Evolutionary conservation across 2,329 filamentous ascomycete species (phyloP).

Genomic region (Calonectria hongkongensis): DNA sequence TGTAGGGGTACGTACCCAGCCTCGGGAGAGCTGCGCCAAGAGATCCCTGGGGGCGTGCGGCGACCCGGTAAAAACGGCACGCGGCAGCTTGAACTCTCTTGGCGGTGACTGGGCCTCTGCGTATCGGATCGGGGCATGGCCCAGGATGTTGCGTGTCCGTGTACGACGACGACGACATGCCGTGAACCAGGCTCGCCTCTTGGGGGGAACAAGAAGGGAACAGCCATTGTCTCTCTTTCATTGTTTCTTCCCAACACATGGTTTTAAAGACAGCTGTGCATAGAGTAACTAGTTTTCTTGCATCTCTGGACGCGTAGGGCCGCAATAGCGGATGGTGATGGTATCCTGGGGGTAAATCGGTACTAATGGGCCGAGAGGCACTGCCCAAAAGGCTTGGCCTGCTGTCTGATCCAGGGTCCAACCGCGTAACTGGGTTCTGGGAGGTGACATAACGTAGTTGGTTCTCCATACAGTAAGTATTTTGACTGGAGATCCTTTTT

Average conservation of each 20-base stretch:
- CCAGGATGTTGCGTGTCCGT: constrained; percentile 15
- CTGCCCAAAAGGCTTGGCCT: constrained; percentile 28
- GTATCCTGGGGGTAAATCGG: constrained; percentile 26
- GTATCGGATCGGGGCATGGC: constrained; percentile 17
- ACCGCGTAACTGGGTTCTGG: neutral
- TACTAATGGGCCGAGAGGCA: constrained; percentile 15
- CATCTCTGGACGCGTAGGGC: neutral
- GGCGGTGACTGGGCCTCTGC: constrained; percentile 30
- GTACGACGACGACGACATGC: neutral
- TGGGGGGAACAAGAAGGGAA: neutral
- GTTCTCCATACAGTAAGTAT: constrained; percentile 18
- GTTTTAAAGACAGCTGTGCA: too few relatives aligned
- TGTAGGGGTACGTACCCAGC: constrained; percentile 10
- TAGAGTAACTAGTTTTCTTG: constrained; percentile 2
- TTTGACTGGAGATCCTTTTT: neutral
- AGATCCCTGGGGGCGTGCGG: constrained; percentile 21
- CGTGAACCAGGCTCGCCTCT: neutral
- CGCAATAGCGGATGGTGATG: neutral
- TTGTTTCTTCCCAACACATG: neutral
- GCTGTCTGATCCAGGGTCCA: constrained; percentile 19
- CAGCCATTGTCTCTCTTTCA: neutral
- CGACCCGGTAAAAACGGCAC: constrained; percentile 33
- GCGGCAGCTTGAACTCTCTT: constrained; percentile 23
- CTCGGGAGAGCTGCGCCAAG: constrained; percentile 23
- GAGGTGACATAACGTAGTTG: neutral